A percentile compares a stretch with the other conserved stretches of the same genome.
Evolutionary conservation across 1,284 basidiomycete genomes (phyloP).

Genomic region (Cryptococcus maquisensis): DNA sequence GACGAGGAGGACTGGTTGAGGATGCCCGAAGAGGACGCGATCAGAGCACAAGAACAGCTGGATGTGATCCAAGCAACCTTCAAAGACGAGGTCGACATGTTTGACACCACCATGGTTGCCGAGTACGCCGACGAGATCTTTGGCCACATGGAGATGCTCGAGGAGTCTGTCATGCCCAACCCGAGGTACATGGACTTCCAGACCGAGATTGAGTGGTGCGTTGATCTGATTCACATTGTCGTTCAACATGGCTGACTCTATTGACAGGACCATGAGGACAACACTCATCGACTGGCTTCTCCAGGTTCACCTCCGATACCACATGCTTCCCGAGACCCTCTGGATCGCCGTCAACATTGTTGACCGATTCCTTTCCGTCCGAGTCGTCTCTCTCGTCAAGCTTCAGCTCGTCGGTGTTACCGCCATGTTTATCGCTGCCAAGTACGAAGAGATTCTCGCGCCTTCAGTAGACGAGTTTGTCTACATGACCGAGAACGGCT

Average conservation of each 20-base stretch:
- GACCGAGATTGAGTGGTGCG: slow-evolving; percentile 84
- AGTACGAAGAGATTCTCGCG: slow-evolving; percentile 66
- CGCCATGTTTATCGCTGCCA: slow-evolving; percentile 63
- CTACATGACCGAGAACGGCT: slow-evolving; percentile 94
- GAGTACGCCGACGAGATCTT: slow-evolving; percentile 99
- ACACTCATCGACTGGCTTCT: slow-evolving; percentile 59
- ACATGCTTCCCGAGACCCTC: slow-evolving; percentile 64
- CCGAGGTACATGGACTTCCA: slow-evolving; percentile 93
- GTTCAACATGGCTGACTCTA: neutral
- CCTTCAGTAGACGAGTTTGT: slow-evolving; percentile 92
- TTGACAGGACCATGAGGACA: slow-evolving; percentile 53
- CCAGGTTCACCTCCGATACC: slow-evolving; percentile 62
- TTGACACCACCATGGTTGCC: slow-evolving; percentile 94
- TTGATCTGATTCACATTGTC: slow-evolving; percentile 1
- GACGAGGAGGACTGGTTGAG: slow-evolving; percentile 62
- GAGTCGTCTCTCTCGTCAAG: slow-evolving; percentile 60
- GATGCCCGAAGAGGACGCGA: slow-evolving; percentile 52
- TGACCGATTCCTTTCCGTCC: slow-evolving; percentile 60
- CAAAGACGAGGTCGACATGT: slow-evolving; percentile 74
- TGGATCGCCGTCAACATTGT: slow-evolving; percentile 65
- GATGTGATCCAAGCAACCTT: slow-evolving; percentile 44
- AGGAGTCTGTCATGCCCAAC: slow-evolving; percentile 86
- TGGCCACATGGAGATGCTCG: slow-evolving; percentile 86
- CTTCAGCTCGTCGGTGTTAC: slow-evolving; percentile 63
- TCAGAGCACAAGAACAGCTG: slow-evolving; percentile 36